Conservation (phyloP, 495 filamentous ascomycete genomes). For the Aspergillus sparsus region DNA sequence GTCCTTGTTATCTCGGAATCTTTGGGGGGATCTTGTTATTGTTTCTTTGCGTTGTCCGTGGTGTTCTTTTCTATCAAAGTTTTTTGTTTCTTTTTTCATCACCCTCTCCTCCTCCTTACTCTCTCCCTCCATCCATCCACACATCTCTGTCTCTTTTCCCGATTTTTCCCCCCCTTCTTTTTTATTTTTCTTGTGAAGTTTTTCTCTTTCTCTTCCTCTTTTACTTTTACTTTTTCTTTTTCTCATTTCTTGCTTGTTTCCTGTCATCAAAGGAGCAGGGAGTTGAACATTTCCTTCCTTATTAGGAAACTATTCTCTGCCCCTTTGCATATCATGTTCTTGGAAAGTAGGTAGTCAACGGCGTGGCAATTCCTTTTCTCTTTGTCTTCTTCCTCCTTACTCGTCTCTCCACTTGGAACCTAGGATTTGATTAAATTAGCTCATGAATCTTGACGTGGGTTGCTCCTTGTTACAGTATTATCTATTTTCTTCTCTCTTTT, state of each 20-base stretch:
- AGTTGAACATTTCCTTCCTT: not conserved
- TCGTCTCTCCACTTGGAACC: conserved; percentile 12
- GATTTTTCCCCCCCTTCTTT: conserved; percentile 20
- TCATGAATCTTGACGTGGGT: conserved; percentile 17
- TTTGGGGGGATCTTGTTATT: conserved; percentile 36
- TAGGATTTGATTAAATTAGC: conserved; percentile 23
- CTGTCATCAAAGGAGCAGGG: conserved; percentile 13
- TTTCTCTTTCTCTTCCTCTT: conserved; percentile 16
- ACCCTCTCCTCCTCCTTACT: conserved; percentile 22
- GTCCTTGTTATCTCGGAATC: conserved; percentile 47
- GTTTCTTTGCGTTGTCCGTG: conserved; percentile 29
- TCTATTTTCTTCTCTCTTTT: no score
- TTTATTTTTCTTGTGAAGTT: conserved; percentile 19
- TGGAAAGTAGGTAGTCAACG: conserved; percentile 31
- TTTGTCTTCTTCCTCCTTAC: conserved; percentile 8
- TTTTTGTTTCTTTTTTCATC: conserved; percentile 25
- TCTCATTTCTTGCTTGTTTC: conserved; percentile 17
- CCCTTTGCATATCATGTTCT: conserved; percentile 20
- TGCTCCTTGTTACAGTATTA: no score
- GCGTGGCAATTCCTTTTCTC: conserved; percentile 22
- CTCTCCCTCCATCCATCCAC: conserved; percentile 9
- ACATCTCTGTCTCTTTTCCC: conserved; percentile 13
- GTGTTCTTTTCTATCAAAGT: conserved; percentile 27
- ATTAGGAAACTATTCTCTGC: not conserved
- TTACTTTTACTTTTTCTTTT: conserved; percentile 15